These are phyloP conservation scores for Penicillium brasilianum DNA, from an alignment of 2,329 filamentous ascomycete species.

Conservation along the genomic window DNA sequence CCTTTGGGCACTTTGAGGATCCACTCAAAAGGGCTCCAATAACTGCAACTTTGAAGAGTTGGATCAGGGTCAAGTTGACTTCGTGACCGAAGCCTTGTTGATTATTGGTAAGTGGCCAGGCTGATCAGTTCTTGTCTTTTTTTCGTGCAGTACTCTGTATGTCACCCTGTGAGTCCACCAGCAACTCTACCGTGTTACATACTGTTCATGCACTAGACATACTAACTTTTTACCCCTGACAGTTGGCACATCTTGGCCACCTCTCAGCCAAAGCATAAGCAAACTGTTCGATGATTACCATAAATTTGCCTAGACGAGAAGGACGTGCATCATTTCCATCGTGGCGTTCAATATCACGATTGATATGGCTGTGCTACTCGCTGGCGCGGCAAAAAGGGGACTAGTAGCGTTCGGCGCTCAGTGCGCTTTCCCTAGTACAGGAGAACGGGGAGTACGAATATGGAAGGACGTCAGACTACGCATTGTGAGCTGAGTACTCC, in stretches of 20 bases:
- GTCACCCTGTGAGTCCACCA: background rate
- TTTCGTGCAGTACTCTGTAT: background rate
- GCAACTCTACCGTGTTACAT: constrained; percentile 2
- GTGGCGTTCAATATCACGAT: constrained; percentile 8
- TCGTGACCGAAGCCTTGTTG: background rate
- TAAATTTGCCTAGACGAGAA: background rate
- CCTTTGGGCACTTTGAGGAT: background rate
- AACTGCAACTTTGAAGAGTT: background rate
- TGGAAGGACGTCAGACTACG: background rate
- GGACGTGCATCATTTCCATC: background rate
- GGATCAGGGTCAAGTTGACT: background rate
- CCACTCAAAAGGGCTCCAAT: background rate
- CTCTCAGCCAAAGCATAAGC: background rate
- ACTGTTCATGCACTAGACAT: background rate
- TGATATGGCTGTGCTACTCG: background rate
- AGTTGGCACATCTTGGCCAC: background rate
- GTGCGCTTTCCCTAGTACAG: background rate
- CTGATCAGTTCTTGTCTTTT: background rate
- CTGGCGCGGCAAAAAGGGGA: background rate
- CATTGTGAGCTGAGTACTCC: background rate
- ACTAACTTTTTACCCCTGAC: constrained; percentile 6
- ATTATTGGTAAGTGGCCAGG: background rate
- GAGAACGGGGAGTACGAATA: background rate
- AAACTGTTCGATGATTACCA: background rate
- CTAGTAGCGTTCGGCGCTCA: background rate